A percentile compares a stretch with the other conserved stretches of the same genome.
These are phyloP conservation scores for Coniophora puteana DNA, from an alignment of 1,284 basidiomycete genomes.

Conservation along the genomic window DNA sequence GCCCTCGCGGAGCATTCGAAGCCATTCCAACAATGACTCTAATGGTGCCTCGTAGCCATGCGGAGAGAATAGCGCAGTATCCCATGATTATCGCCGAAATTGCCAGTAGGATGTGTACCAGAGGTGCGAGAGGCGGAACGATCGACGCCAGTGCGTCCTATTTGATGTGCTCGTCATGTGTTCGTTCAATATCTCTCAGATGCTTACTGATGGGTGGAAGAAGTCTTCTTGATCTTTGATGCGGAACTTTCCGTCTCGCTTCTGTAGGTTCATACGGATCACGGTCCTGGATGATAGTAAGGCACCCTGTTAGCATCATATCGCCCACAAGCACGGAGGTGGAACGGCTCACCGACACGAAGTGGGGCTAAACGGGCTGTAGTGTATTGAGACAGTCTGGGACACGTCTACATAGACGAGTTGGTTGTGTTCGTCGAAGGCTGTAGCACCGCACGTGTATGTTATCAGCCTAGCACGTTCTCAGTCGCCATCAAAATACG, in stretches of 20 bases:
- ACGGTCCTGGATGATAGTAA: constrained; percentile 1
- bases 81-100: no score
- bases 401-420: background rate
- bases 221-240: constrained; percentile 8
- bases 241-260: constrained; percentile 1
- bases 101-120: no score
- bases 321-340: background rate
- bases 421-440: background rate
- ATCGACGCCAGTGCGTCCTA: no score
- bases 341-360: constrained; percentile 6
- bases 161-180: no score
- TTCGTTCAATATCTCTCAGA: no score
- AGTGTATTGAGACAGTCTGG: constrained; percentile 1
- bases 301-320: background rate
- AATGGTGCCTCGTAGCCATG: no score
- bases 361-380: constrained; percentile 2
- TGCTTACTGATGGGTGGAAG: constrained; percentile 7
- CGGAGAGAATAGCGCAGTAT: no score
- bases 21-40: no score
- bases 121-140: no score
- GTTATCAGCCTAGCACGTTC: background rate
- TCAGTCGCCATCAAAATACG: background rate
- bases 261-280: constrained; percentile 1
- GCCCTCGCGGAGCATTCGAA: no score
- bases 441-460: background rate